phyloP scores from a whole-genome alignment of 202 grass and related monocot species.

The Hordeum pubiflorum region DNA sequence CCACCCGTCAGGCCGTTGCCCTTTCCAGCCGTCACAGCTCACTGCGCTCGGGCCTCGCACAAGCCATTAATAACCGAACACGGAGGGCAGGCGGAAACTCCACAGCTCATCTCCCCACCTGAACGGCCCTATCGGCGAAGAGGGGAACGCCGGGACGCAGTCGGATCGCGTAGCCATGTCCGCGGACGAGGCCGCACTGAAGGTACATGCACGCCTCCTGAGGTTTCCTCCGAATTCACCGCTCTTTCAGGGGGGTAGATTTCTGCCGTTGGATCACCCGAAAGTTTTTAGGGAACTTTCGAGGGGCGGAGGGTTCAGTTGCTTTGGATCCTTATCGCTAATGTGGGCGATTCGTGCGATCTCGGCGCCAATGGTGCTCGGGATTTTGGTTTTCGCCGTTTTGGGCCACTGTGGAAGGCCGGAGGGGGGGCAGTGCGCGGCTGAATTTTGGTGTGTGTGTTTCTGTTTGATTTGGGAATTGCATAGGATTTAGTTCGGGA shows the following conservation, averaged over 20 bases:
- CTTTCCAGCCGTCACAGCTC: neutral
- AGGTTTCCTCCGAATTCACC: neutral
- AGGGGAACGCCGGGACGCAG: neutral
- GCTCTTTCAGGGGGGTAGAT: neutral
- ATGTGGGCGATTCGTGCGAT: neutral
- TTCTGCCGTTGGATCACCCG: neutral
- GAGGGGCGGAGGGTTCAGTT: neutral
- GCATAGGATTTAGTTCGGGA: neutral
- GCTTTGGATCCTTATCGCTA: neutral
- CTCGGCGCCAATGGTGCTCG: neutral
- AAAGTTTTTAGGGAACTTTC: neutral
- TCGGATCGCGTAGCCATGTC: slow-evolving; percentile 16
- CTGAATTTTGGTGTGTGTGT: neutral
- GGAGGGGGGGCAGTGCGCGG: neutral
- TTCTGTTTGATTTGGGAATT: neutral
- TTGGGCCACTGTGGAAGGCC: neutral
- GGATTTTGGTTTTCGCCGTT: neutral
- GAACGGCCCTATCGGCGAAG: neutral
- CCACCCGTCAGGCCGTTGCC: neutral
- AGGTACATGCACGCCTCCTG: slow-evolving; percentile 4
- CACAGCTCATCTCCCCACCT: neutral
- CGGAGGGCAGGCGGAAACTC: neutral
- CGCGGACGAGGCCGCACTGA: neutral
- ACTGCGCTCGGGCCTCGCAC: neutral
- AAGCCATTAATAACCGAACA: slow-evolving; percentile 9